A percentile compares a stretch with the other conserved stretches of the same genome.
Conservation (phyloP, 208 protist genomes). For the Leishmania tropica region DNA sequence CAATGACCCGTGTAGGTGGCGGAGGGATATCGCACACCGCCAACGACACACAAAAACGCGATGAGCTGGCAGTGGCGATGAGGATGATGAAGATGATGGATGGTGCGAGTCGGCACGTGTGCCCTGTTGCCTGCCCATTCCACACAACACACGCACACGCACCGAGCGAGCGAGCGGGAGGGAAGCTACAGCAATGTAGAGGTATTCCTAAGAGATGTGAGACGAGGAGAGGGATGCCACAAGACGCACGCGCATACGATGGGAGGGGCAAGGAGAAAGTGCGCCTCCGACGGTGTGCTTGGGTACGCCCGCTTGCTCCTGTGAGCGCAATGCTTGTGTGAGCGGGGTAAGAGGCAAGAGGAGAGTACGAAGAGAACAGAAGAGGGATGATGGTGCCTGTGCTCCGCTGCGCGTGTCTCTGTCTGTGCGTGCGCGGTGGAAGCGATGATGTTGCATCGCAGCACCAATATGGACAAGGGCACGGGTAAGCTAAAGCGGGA, state of each 20-base stretch:
- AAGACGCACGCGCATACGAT: background rate
- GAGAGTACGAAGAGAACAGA: background rate
- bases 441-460: background rate
- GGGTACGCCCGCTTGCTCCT: background rate
- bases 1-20: background rate
- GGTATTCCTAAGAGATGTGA: background rate
- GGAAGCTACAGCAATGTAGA: background rate
- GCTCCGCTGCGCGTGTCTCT: background rate
- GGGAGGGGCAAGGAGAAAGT: background rate
- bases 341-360: background rate
- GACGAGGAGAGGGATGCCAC: background rate
- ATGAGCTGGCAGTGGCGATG: background rate
- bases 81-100: background rate
- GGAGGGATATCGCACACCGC: background rate
- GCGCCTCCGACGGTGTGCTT: background rate
- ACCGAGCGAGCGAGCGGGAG: too few species aligned
- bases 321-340: background rate
- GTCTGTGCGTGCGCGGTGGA: background rate
- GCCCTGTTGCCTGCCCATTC: background rate
- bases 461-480: background rate
- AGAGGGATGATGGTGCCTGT: background rate
- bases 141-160: background rate
- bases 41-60: background rate
- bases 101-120: background rate
- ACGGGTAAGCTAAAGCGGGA: background rate